Evolutionary conservation across 1,284 basidiomycete genomes (phyloP).

Genomic region (Moniliophthora roreri): DNA sequence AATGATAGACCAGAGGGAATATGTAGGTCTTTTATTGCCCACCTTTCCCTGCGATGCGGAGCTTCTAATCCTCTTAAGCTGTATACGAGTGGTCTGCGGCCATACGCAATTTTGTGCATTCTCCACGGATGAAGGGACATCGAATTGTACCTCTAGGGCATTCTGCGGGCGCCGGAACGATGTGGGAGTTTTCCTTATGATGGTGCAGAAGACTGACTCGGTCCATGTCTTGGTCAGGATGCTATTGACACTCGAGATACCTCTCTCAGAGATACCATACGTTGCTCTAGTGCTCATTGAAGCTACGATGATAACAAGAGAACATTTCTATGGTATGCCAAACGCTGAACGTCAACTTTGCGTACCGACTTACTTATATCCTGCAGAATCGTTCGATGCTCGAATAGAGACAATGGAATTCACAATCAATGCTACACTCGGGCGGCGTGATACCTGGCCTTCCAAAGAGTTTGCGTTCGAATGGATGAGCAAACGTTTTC

Average conservation of each 20-base stretch:
- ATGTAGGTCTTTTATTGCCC: conserved; percentile 28
- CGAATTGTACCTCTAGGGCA: conserved; percentile 22
- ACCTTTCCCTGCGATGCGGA: not conserved
- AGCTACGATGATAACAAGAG: conserved; percentile 35
- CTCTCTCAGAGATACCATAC: conserved; percentile 26
- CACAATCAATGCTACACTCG: conserved; percentile 32
- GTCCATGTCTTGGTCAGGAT: conserved; percentile 23
- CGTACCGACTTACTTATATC: conserved; percentile 22
- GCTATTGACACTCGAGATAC: conserved; percentile 29
- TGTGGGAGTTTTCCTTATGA: conserved; percentile 15
- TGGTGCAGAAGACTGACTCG: not conserved
- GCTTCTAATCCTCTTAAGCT: conserved; percentile 24
- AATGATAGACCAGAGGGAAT: conserved; percentile 31
- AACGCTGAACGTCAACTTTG: not conserved
- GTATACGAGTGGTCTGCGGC: conserved; percentile 28
- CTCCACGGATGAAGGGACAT: conserved; percentile 21
- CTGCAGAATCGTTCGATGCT: conserved; percentile 28
- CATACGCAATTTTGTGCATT: conserved; percentile 19
- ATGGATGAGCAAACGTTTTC: conserved; percentile 38
- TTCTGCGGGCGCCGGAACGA: conserved; percentile 23
- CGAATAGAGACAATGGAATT: conserved; percentile 35
- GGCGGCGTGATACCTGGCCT: conserved; percentile 36
- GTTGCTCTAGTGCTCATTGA: conserved; percentile 40
- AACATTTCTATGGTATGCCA: conserved; percentile 20
- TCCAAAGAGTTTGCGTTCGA: conserved; percentile 32